Conservation (phyloP, 2,329 filamentous ascomycete genomes). For the Fusarium buharicum region DNA sequence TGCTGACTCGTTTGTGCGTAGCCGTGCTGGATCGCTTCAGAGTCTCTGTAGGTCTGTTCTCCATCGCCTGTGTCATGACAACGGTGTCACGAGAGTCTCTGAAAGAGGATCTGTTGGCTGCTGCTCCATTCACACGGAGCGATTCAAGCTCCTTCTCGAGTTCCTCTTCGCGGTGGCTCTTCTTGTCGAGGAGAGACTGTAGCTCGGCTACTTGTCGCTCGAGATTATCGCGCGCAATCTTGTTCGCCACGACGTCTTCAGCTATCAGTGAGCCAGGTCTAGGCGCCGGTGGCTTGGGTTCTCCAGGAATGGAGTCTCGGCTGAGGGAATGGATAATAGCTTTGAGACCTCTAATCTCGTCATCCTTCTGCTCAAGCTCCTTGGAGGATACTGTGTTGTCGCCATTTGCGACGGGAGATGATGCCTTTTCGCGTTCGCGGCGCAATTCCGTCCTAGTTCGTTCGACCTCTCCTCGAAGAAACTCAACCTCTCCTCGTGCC, state of each 20-base stretch:
- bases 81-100: slow-evolving; percentile 75
- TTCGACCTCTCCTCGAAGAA: slow-evolving; percentile 93
- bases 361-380: slow-evolving; percentile 92
- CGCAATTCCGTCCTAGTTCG: slow-evolving; percentile 87
- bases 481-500: slow-evolving; percentile 94
- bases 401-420: slow-evolving; percentile 42
- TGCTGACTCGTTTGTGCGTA: slow-evolving; percentile 62
- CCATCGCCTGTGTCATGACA: slow-evolving; percentile 64
- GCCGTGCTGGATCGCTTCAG: slow-evolving; percentile 63
- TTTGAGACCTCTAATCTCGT: slow-evolving; percentile 96
- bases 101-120: slow-evolving; percentile 63
- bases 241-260: slow-evolving; percentile 46
- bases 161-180: slow-evolving; percentile 80
- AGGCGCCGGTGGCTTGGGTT: slow-evolving; percentile 48
- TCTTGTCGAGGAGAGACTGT: slow-evolving; percentile 76
- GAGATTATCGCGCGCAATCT: slow-evolving; percentile 67
- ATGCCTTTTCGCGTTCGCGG: slow-evolving; percentile 84
- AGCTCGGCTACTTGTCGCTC: slow-evolving; percentile 85
- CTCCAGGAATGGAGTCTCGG: slow-evolving; percentile 70
- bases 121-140: slow-evolving; percentile 61
- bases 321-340: slow-evolving; percentile 97
- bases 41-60: slow-evolving; percentile 57
- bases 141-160: slow-evolving; percentile 82
- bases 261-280: slow-evolving; percentile 52
- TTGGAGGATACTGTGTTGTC: slow-evolving; percentile 67